Conservation (phyloP, 805 yeast species). For the Trichomonascus vanleenenianus region DNA sequence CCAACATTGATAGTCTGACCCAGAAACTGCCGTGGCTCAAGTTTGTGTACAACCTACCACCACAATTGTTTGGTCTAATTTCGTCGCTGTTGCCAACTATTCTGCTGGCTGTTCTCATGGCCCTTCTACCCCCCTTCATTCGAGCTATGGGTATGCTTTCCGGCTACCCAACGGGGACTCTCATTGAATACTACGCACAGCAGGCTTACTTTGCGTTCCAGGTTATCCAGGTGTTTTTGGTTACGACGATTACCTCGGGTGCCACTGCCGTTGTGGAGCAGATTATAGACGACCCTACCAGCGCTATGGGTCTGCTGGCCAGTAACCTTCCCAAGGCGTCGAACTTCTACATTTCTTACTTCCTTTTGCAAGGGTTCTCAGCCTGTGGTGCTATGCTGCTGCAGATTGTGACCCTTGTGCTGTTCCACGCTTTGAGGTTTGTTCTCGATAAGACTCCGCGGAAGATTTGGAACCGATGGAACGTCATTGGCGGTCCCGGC, state of each 20-base stretch:
- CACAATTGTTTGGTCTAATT: conserved; percentile 64
- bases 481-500: conserved; percentile 53
- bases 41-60: conserved; percentile 71
- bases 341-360: conserved; percentile 80
- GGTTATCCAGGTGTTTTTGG: conserved; percentile 82
- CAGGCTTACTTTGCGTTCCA: conserved; percentile 86
- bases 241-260: conserved; percentile 75
- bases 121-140: conserved; percentile 77
- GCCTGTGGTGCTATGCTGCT: conserved; percentile 68
- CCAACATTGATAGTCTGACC: conserved; percentile 73
- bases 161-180: conserved; percentile 65
- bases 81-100: conserved; percentile 85
- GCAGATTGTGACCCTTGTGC: conserved; percentile 65
- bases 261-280: conserved; percentile 69
- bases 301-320: conserved; percentile 71
- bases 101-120: conserved; percentile 73
- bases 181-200: conserved; percentile 76
- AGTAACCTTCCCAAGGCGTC: conserved; percentile 79
- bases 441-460: conserved; percentile 84
- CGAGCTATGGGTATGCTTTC: conserved; percentile 65
- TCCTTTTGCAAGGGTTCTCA: conserved; percentile 73
- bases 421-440: conserved; percentile 62
- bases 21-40: conserved; percentile 62
- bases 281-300: conserved; percentile 59
- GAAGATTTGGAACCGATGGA: conserved; percentile 76